Percentiles rank a stretch among this genome's conserved stretches.
These are phyloP conservation scores for Chrysoporthe austroafricana DNA, from an alignment of 2,329 filamentous ascomycete species.

Conservation along the genomic window DNA sequence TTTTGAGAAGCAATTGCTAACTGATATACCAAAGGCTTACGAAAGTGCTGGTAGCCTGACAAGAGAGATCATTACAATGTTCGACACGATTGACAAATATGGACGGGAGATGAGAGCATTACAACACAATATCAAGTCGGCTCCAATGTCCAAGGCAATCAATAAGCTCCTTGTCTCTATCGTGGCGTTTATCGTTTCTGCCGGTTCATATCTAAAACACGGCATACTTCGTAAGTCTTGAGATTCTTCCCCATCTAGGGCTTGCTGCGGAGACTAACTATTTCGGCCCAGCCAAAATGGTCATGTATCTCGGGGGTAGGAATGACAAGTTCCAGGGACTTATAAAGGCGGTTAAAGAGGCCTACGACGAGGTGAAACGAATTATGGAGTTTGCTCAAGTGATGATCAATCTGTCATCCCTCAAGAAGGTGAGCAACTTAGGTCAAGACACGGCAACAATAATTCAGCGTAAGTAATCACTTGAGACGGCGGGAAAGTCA, in stretches of 20 bases:
- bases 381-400: slow-evolving; percentile 4
- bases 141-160: slow-evolving; percentile 6
- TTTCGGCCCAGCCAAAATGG: not conserved
- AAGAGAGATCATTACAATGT: not conserved
- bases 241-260: not conserved
- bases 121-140: not conserved
- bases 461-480: not conserved
- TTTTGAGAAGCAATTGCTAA: not conserved
- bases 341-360: not conserved
- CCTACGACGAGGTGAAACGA: not conserved
- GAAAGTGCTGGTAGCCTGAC: not conserved
- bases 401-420: not conserved
- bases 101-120: not conserved
- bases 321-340: slow-evolving; percentile 2
- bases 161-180: not conserved
- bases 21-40: not conserved
- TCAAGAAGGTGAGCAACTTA: not conserved
- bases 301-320: not conserved
- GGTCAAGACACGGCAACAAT: not conserved
- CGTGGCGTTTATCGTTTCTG: not conserved
- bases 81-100: not conserved
- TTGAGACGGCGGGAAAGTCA: not conserved
- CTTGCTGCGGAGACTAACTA: not conserved
- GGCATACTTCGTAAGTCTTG: slow-evolving; percentile 3
- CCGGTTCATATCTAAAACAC: not conserved